Evolutionary conservation across 2,329 filamentous ascomycete genomes (phyloP), one percentile per base, ranked within the genome.

Genomic region (Trichoderma sp.): DNA sequence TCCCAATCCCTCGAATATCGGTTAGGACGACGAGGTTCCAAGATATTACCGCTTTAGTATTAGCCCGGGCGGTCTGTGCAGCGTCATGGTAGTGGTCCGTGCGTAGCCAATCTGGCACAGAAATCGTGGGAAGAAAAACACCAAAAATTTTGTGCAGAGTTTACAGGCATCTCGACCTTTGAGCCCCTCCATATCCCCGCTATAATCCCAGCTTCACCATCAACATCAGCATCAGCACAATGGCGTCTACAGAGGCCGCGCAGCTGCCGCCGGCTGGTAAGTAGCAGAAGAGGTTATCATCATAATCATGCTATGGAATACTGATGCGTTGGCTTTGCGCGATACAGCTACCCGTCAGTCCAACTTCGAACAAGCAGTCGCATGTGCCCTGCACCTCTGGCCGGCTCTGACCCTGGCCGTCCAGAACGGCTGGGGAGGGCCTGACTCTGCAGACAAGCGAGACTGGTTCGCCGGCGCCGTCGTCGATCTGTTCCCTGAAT

Each of bases 401-500:
- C 88, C 90, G 7, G 90, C 92, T 39, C 88, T 99, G 62, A 90
- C 90, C 56, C 88, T 97, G 74, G 92, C 95, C 54, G 91, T 97
- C 51, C 86, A 91, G 75, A 92, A 92, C 76, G 83, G 87, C 78
- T 97, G 93, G 90, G 95, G 94, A 72, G 95, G 94, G 2, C 87
- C 91, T 47, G 88, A 92, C 73, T 90, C 88, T 24, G 77, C 83
- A 67, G 92, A 96, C 78, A 98, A 98, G 81, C 90, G 94, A 73
- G 94, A 97, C 83, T 98, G 93, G 94, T 91, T 99, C 73, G 94
- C 91, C 59, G 93, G 93, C 68, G 91, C 90, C 50, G 83, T 98
- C 61, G 90, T 89, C 66, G 92, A 97, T 28, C 86, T 97, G 68
- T 90, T 97, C 71, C 81, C 82, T 24, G 85, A 93, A 69, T 86